Base-by-base conservation (phyloP, 768 basidiomycete species). In the Porphyrellus cyaneotinctus region DNA sequence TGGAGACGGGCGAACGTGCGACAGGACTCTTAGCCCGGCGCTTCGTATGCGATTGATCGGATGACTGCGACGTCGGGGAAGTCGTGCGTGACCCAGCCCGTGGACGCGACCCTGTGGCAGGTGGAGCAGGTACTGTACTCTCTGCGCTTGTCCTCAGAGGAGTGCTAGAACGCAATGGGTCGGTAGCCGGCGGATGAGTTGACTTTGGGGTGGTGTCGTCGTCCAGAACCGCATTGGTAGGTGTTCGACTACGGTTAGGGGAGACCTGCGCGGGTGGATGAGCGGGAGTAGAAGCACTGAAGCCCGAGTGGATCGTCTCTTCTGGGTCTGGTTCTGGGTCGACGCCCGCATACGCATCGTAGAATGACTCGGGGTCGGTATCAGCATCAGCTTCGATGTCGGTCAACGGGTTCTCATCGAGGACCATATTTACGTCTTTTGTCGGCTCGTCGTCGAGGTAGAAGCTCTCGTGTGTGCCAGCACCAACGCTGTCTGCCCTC, bases 401-500 rank as follows among this genome's bases (percentile, higher is more conserved):
- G 10, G 88, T 90, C 43, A 81, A 73, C 10, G 89, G 89, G 51
- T 69, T 72, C 66, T 92, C 90, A 63, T 93, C 88, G 53, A 90
- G 63, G 32, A 92, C 87, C 61, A 78, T 78, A 13, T 72, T 79
- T 18, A 72, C 69, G 38, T 72, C 72, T 23, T 65, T 65, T 24
- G 72, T 73, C 26, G 69, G 70, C 24, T 81, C 79, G 41, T 88
- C 79, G 54, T 90, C 87, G 48, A 91, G 72, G 58, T 81, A 82
- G 48, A 90, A 69, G 59, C 88, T 89, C 41, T 77, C 84, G 53
- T 82, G 74, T 7, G 75, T 70, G 6, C 79, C 78, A 11, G 79
- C 63, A 28, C 81, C 80, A 28, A 82, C 74, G 53, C 87, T 91
- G 45, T 80, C 88, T 15, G 87, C 85, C 47, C 89, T 73, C 61